phyloP scores from a whole-genome alignment of 2,329 filamentous ascomycete genomes.

The Dothiorella sarmentorum region DNA sequence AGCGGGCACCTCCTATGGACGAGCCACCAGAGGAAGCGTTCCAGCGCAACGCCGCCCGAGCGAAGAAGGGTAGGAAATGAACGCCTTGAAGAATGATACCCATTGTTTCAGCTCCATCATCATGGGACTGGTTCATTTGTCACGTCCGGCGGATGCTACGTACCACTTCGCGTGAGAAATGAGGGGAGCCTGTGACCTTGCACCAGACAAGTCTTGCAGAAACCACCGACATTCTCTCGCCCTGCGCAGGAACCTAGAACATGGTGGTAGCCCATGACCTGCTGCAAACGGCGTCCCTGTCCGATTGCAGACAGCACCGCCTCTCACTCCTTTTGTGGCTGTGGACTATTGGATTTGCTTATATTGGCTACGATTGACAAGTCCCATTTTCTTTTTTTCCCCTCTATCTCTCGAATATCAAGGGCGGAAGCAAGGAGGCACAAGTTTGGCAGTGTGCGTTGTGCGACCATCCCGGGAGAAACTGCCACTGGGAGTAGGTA shows the following conservation, averaged over 20 bases:
- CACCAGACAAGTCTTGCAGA: neutral
- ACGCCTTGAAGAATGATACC: neutral
- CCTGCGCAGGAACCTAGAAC: neutral
- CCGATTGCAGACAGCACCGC: neutral
- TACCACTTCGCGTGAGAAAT: neutral
- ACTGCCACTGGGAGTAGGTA: too few relatives aligned
- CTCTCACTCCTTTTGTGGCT: neutral
- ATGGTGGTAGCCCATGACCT: neutral
- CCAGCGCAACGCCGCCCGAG: conserved; percentile 29
- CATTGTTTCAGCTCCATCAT: neutral
- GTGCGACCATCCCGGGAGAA: neutral
- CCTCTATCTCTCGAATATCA: neutral
- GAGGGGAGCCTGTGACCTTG: neutral
- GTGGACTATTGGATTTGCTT: neutral
- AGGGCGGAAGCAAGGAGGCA: neutral
- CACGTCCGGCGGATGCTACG: neutral
- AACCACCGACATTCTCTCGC: neutral
- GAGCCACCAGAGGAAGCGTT: conserved; percentile 64
- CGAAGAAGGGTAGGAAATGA: conserved; percentile 25
- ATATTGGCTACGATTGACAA: neutral
- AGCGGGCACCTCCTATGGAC: conserved; percentile 42
- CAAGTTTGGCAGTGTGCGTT: neutral
- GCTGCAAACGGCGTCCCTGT: conserved; percentile 9
- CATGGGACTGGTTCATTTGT: neutral
- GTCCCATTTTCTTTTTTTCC: neutral